Conservation (phyloP, 2,329 filamentous ascomycete species). For the Sarocladiaceae sp. region DNA sequence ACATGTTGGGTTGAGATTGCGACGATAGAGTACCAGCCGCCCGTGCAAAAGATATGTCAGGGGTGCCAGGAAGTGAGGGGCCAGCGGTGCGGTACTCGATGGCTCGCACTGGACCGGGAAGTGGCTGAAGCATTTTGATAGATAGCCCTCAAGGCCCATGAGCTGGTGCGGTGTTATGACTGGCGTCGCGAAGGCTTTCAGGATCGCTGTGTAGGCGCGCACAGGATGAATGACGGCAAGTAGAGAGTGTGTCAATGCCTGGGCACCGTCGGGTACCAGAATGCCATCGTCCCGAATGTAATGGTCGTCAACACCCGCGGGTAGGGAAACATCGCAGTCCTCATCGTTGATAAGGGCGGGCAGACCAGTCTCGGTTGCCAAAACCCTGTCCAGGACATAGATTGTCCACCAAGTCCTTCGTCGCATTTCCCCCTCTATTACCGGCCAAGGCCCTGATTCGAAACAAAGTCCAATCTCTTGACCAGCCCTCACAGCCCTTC, state of each 20-base stretch:
- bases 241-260: constrained; percentile 62
- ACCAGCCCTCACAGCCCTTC: constrained; percentile 68
- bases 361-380: constrained; percentile 73
- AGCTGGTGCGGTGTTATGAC: constrained; percentile 69
- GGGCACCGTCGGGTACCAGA: constrained; percentile 42
- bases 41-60: constrained; percentile 75
- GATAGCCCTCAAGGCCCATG: constrained; percentile 70
- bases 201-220: constrained; percentile 67
- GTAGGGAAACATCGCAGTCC: constrained; percentile 80
- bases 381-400: constrained; percentile 78
- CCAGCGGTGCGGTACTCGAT: constrained; percentile 58
- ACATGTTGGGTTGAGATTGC: constrained; percentile 74
- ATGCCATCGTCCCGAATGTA: constrained; percentile 57
- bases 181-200: constrained; percentile 62
- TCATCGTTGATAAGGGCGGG: constrained; percentile 79
- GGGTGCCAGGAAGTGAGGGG: constrained; percentile 68
- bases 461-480: constrained; percentile 79
- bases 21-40: constrained; percentile 79
- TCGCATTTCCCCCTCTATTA: constrained; percentile 78
- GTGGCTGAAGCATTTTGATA: constrained; percentile 64
- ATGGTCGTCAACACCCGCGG: constrained; percentile 74
- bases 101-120: constrained; percentile 73
- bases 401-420: constrained; percentile 90
- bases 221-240: constrained; percentile 77
- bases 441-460: constrained; percentile 65